phyloP scores from a whole-genome alignment of 2,329 filamentous ascomycete species.

The Nakataea oryzae region DNA sequence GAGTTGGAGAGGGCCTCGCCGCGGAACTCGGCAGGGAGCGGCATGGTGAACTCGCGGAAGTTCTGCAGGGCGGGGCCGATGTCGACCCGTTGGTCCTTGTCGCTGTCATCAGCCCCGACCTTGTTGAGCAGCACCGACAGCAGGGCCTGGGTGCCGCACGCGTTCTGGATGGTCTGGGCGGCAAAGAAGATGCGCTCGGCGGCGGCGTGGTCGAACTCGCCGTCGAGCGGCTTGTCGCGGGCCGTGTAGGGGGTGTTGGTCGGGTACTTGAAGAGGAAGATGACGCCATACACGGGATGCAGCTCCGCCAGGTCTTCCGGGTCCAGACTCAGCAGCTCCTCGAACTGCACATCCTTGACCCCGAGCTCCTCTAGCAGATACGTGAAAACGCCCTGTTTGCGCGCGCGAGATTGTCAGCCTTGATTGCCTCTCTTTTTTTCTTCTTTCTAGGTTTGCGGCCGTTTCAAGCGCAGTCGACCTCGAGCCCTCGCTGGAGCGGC shows the following conservation, averaged over 20 bases:
- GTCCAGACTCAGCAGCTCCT: slow-evolving; percentile 88
- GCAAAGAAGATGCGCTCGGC: slow-evolving; percentile 83
- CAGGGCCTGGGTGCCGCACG: slow-evolving; percentile 91
- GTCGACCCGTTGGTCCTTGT: slow-evolving; percentile 41
- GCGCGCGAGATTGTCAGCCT: not conserved
- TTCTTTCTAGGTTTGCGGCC: too few relatives aligned
- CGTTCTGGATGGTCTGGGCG: slow-evolving; percentile 95
- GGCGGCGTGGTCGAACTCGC: slow-evolving; percentile 66
- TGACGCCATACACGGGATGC: slow-evolving; percentile 82
- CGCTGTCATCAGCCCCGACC: slow-evolving; percentile 19
- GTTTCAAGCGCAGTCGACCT: not conserved
- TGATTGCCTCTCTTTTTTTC: not conserved
- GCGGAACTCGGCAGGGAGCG: slow-evolving; percentile 64
- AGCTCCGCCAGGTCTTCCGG: slow-evolving; percentile 59
- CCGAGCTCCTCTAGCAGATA: slow-evolving; percentile 87
- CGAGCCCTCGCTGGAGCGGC: not conserved
- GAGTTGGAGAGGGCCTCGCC: slow-evolving; percentile 52
- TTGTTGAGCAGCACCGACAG: slow-evolving; percentile 89
- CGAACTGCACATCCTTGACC: slow-evolving; percentile 89
- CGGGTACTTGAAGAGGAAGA: slow-evolving; percentile 97
- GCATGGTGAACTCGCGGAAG: slow-evolving; percentile 82
- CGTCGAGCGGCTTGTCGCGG: slow-evolving; percentile 62
- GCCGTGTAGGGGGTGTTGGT: slow-evolving; percentile 54
- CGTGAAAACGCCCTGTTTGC: slow-evolving; percentile 76
- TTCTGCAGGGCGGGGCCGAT: slow-evolving; percentile 61